These are phyloP conservation scores for Fusarium tanahbumbuense DNA, from an alignment of 2,329 filamentous ascomycete genomes.

Conservation along the genomic window DNA sequence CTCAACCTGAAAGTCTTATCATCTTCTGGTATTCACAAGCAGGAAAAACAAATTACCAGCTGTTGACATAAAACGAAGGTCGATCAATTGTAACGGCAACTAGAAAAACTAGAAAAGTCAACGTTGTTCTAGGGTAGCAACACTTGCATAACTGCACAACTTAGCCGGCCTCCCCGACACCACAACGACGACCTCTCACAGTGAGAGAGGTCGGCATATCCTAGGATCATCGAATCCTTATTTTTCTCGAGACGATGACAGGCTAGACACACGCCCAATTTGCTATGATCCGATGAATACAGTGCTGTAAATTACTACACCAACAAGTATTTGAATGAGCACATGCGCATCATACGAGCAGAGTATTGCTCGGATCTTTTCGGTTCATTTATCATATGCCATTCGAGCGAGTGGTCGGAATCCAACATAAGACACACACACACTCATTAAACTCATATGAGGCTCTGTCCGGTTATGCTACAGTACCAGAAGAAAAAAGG, in stretches of 20 bases:
- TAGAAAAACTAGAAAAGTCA: conserved; percentile 10
- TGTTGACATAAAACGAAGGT: not conserved
- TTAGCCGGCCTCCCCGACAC: conserved; percentile 24
- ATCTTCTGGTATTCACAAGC: not conserved
- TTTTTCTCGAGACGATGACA: not conserved
- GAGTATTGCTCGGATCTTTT: conserved; percentile 17
- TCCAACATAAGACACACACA: not conserved
- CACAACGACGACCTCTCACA: conserved; percentile 8
- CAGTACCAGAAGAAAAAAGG: conserved; percentile 9
- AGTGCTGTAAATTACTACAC: not conserved
- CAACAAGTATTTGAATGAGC: not conserved
- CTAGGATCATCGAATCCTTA: not conserved
- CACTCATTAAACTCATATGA: conserved; percentile 12
- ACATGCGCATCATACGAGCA: conserved; percentile 36
- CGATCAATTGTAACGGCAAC: not conserved
- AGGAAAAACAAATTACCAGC: not conserved
- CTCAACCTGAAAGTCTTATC: not conserved
- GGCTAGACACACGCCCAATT: conserved; percentile 17
- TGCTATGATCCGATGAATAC: not conserved
- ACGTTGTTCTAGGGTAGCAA: conserved; percentile 18
- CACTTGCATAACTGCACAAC: not conserved
- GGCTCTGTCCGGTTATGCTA: conserved; percentile 28
- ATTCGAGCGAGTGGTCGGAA: conserved; percentile 9
- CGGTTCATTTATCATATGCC: conserved; percentile 5
- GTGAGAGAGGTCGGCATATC: conserved; percentile 21